phyloP scores from a whole-genome alignment of 106 monocot species.

The Dactylorhiza incarnata region DNA sequence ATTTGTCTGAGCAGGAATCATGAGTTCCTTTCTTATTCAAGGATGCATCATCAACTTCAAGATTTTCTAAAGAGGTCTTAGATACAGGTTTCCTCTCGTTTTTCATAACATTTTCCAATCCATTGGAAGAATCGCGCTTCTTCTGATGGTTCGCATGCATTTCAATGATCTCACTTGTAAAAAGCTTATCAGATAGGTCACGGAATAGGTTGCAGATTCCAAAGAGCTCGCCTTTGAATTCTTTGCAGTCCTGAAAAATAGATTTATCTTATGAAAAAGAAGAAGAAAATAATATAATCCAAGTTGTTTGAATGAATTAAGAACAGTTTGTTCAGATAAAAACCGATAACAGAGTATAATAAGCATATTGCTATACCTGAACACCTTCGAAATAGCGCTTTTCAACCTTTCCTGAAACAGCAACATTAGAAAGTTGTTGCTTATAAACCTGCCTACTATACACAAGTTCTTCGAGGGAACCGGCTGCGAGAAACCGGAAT shows the following conservation, averaged over 20 bases:
- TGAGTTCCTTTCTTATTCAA: conserved; percentile 8
- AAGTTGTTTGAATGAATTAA: not conserved
- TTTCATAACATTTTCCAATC: conserved; percentile 10
- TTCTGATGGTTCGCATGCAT: conserved; percentile 28
- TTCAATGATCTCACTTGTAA: conserved; percentile 84
- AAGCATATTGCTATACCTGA: conserved; percentile 34
- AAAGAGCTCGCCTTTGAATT: conserved; percentile 92
- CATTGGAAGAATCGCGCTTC: not conserved
- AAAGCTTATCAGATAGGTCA: conserved; percentile 82
- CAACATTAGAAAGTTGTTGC: conserved; percentile 92
- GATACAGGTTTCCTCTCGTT: conserved; percentile 7
- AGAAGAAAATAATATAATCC: not conserved
- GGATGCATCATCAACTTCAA: conserved; percentile 10
- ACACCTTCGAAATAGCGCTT: conserved; percentile 95
- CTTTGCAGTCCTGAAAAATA: conserved; percentile 69
- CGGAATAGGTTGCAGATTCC: conserved; percentile 93
- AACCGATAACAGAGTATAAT: not conserved
- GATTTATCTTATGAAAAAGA: conserved; percentile 7
- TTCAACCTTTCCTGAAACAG: conserved; percentile 91
- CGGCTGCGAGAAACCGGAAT: conserved; percentile 86
- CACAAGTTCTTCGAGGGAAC: conserved; percentile 88
- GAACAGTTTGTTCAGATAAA: not conserved
- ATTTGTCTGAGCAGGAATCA: not conserved
- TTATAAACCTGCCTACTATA: conserved; percentile 89
- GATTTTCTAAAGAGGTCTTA: conserved; percentile 7